Base-by-base conservation (phyloP, 108 stramenopile species). In the Nitzschia sp. region DNA sequence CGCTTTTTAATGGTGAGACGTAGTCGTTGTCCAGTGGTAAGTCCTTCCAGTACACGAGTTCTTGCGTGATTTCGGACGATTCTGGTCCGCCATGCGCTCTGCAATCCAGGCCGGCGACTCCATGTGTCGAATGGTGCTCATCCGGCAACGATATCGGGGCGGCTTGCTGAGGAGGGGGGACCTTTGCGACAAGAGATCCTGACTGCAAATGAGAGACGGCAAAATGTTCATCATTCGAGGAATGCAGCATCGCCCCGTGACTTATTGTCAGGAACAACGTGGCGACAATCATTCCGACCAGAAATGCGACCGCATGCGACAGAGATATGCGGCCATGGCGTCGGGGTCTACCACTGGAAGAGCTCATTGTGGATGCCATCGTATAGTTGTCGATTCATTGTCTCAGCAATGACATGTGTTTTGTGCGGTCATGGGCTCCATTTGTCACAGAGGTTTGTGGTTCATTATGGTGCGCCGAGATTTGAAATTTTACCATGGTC, bases 21-120 rank as follows among this genome's bases (percentile, higher is more conserved):
- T 74, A 90, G 1, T 38, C 45, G 15, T 69, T 48, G 78, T 95
- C 94, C 23, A 54, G 21, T 13, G 84, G 85, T 29, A 91, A 77
- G 49, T 92, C 89, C 19, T 72, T 64, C 94, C 94, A 95, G 66
- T 90, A 95, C 0, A 91, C 86, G 85, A 95, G 86, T 76, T 92
- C 90, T n/a, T 73, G 38, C 1, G 76, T 59, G 8, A 38, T 66
- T 30, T 55, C 60, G 27, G 46, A 34, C 11, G 70, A 48, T 33
- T 54, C 35, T 2, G 93, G 93, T 34, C 93, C 93, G 18, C 93
- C 93, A 51, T 87, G 87, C 23, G 74, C 70, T 18, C 74, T 80
- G 66, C 93, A 95, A 46, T 79, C 76, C 65, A 95, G 68, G 24
- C 89, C 89, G 30, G 87, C 92, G 42, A 89, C 53, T 9, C 17